A percentile compares a stretch with the other conserved stretches of the same genome.
Evolutionary conservation across 163 green algal species (phyloP).

Genomic region (Scenedesmus sp.): DNA sequence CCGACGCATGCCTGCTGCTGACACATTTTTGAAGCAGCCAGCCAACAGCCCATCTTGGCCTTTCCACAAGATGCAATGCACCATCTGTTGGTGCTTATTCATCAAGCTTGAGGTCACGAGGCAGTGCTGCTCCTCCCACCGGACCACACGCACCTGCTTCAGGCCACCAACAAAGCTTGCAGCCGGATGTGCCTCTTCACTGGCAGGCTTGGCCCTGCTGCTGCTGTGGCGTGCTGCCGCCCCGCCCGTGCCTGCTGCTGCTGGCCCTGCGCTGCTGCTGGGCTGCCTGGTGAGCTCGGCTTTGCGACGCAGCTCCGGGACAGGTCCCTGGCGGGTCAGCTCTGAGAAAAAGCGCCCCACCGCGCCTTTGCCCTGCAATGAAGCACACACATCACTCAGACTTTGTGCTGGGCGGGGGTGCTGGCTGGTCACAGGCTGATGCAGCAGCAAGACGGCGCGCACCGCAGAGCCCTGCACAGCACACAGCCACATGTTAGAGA

Average conservation of each 20-base stretch:
- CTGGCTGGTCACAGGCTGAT: too few species aligned
- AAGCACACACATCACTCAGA: too few species aligned
- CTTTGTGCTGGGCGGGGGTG: not conserved
- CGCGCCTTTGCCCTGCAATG: slow-evolving; percentile 24
- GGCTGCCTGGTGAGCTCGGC: not conserved
- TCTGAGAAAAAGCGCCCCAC: slow-evolving; percentile 53
- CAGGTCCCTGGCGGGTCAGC: slow-evolving; percentile 19
- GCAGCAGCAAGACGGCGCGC: too few species aligned
- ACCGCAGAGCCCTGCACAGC: not conserved
- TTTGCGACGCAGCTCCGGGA: slow-evolving; percentile 17
- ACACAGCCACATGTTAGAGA: not conserved
- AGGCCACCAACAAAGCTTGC: not conserved
- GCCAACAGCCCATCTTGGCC: too few species aligned
- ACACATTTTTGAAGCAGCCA: too few species aligned
- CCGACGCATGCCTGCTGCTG: too few species aligned
- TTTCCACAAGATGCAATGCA: not conserved
- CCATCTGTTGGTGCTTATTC: too few species aligned
- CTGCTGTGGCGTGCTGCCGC: not conserved
- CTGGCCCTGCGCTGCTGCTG: not conserved
- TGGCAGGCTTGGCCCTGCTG: not conserved
- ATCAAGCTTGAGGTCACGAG: too few species aligned
- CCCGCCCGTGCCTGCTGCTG: not conserved
- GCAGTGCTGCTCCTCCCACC: too few species aligned
- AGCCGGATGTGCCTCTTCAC: not conserved
- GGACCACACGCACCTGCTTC: not conserved